phyloP scores from a whole-genome alignment of 75 land plant species.

The Picea glauca region DNA sequence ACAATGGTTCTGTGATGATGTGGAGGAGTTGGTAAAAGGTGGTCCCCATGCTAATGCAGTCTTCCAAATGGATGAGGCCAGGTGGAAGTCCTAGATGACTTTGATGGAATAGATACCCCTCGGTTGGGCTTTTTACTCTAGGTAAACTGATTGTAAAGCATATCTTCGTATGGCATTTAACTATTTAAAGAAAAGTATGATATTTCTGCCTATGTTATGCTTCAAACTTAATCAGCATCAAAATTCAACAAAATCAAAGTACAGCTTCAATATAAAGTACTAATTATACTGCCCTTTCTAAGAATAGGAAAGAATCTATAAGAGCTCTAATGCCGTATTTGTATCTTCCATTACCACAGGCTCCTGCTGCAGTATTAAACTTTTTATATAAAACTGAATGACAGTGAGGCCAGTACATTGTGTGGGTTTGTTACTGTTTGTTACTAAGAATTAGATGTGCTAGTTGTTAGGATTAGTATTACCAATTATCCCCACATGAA shows the following conservation, averaged over 20 bases:
- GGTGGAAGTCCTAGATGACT: no score
- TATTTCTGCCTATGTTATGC: not conserved
- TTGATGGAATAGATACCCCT: no score
- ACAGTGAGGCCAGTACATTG: no score
- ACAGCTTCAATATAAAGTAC: not conserved
- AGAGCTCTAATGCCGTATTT: not conserved
- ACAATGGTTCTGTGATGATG: no score
- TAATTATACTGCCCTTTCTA: not conserved
- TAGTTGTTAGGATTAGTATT: conserved; percentile 4
- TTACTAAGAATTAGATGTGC: not conserved
- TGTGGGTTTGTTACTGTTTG: not conserved
- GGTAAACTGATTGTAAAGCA: no score
- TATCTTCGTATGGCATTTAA: not conserved
- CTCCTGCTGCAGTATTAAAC: not conserved
- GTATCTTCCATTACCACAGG: not conserved
- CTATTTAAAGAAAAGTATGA: not conserved
- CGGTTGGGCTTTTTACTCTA: no score
- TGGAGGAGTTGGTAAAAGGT: no score
- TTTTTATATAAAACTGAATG: not conserved
- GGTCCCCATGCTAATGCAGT: no score
- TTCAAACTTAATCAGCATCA: not conserved
- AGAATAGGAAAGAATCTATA: not conserved
- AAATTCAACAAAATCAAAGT: not conserved
- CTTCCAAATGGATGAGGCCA: no score
- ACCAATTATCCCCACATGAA: conserved; percentile 42